These are phyloP conservation scores for Limnanthes douglasii DNA, from an alignment of 345 rosid genomes.

Conservation along the genomic window DNA sequence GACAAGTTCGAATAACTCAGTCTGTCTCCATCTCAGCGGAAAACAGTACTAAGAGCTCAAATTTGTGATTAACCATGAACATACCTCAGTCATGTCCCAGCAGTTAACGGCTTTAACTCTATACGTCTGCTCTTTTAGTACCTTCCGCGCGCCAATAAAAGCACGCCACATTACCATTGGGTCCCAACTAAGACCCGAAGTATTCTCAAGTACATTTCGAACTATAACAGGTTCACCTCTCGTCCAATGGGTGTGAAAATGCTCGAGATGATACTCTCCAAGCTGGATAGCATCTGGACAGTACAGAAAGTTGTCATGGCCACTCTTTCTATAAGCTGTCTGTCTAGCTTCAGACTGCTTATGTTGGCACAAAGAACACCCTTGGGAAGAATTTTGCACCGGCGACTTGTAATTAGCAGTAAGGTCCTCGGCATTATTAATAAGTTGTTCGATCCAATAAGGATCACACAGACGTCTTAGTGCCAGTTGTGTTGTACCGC, in stretches of 20 bases:
- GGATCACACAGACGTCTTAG: slow-evolving; percentile 31
- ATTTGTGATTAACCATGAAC: neutral
- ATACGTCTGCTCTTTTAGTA: slow-evolving; percentile 24
- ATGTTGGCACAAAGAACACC: too few relatives aligned
- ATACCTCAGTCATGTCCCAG: slow-evolving; percentile 43
- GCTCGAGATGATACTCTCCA: slow-evolving; percentile 17
- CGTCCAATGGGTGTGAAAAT: slow-evolving; percentile 47
- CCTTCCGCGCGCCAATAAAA: slow-evolving; percentile 22
- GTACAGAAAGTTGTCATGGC: slow-evolving; percentile 31
- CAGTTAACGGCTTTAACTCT: slow-evolving; percentile 41
- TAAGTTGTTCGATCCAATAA: slow-evolving; percentile 26
- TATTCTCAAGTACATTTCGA: slow-evolving; percentile 26
- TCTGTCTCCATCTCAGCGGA: too few relatives aligned
- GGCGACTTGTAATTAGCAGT: slow-evolving; percentile 15
- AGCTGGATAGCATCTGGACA: slow-evolving; percentile 25
- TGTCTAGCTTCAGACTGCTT: slow-evolving; percentile 22
- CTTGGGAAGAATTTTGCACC: slow-evolving; percentile 16
- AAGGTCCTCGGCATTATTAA: slow-evolving; percentile 31
- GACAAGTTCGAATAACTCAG: too few relatives aligned
- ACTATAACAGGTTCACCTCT: slow-evolving; percentile 48
- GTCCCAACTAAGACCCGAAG: slow-evolving; percentile 49
- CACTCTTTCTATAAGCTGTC: slow-evolving; percentile 26
- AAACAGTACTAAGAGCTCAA: too few relatives aligned
- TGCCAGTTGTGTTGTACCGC: slow-evolving; percentile 32
- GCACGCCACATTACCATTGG: slow-evolving; percentile 71